Evolutionary conservation across 345 rosid genomes (phyloP).

Genomic region (Cochlearia excelsa): DNA sequence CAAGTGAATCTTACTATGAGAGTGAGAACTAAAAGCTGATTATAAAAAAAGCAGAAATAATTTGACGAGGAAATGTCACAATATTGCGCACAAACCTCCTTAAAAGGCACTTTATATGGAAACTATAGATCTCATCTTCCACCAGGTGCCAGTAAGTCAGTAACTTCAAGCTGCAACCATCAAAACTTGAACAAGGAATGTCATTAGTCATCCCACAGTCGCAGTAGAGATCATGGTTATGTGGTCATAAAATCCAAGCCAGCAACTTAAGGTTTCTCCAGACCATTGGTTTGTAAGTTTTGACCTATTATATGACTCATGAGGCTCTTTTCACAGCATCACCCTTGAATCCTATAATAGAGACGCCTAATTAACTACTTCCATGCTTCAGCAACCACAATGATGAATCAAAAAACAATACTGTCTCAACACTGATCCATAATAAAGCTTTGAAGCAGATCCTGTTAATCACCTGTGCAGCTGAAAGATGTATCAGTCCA

Average conservation of each 20-base stretch:
- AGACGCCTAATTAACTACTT: too few relatives aligned
- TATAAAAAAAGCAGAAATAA: background rate
- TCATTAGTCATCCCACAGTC: background rate
- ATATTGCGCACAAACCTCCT: background rate
- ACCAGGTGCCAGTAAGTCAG: background rate
- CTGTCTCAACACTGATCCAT: too few relatives aligned
- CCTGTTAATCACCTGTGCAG: conserved; percentile 4
- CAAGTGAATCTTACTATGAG: background rate
- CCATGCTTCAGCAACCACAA: background rate
- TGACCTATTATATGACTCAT: background rate
- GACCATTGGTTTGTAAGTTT: conserved; percentile 1
- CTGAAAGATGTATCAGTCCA: conserved; percentile 2
- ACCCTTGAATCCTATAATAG: too few relatives aligned
- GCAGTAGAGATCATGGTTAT: background rate
- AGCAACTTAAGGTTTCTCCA: background rate
- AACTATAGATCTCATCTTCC: background rate
- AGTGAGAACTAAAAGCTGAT: background rate
- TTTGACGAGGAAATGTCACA: background rate
- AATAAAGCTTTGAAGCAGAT: background rate
- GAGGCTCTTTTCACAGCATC: too few relatives aligned
- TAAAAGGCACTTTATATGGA: conserved; percentile 1
- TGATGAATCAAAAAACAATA: too few relatives aligned
- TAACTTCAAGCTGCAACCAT: conserved; percentile 3
- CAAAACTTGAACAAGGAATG: conserved; percentile 3
- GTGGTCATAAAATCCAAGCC: background rate